Conservation (phyloP, 306 rosid species). For the Medicago lupulina region DNA sequence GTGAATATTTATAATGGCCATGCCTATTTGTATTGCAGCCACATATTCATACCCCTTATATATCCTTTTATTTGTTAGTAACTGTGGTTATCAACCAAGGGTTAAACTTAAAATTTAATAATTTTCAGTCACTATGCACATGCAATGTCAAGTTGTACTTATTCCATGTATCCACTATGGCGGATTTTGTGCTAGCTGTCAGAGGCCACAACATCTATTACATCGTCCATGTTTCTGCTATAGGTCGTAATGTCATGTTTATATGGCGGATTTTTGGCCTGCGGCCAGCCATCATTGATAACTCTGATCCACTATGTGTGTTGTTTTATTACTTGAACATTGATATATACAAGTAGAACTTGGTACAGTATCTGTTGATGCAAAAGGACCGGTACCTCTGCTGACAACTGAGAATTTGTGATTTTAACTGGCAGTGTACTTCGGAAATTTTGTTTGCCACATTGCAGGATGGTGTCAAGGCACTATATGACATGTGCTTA, state of each 20-base stretch:
- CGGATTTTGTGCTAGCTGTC: not conserved
- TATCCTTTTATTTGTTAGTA: conserved; percentile 28
- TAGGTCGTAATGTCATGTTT: not conserved
- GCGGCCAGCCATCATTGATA: not conserved
- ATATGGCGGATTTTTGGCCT: not conserved
- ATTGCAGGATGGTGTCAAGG: conserved; percentile 1
- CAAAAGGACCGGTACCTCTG: conserved; percentile 24
- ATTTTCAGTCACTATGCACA: conserved; percentile 32
- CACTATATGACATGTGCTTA: conserved; percentile 8
- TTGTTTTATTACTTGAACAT: conserved; percentile 36
- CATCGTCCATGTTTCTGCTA: not conserved
- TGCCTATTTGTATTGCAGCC: conserved; percentile 28
- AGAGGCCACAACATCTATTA: no score
- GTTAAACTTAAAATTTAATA: conserved; percentile 37
- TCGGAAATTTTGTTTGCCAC: conserved; percentile 26
- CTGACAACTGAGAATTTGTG: conserved; percentile 23
- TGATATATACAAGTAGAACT: conserved; percentile 27
- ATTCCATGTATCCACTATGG: conserved; percentile 25
- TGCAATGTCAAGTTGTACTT: conserved; percentile 35
- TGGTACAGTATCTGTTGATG: conserved; percentile 7
- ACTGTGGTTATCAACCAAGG: conserved; percentile 35
- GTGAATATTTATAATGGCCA: conserved; percentile 26
- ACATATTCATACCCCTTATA: conserved; percentile 6
- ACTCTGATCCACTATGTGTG: not conserved
- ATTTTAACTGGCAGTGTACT: conserved; percentile 12